Base-by-base conservation (phyloP, 2,329 filamentous ascomycete species). In the Teratosphaeria viscida region DNA sequence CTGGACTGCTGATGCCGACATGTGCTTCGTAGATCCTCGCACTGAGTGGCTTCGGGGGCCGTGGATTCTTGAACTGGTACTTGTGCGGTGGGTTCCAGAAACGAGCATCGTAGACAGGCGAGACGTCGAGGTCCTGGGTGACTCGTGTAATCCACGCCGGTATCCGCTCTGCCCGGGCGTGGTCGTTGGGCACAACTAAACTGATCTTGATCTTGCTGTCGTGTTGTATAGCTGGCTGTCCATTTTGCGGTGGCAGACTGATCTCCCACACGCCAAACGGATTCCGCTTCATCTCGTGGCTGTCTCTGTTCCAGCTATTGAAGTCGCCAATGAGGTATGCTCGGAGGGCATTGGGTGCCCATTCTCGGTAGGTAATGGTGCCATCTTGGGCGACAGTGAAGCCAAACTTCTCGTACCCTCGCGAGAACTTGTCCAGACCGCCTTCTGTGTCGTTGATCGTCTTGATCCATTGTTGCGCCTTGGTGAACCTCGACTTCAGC, bases 21-120 rank as follows among this genome's bases (percentile, higher is more conserved):
- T 99, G 94, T n/a, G 94, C 94, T 76, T 99, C 94, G 75, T 99
- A 99, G 60, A 99, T 91, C 56, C 94, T 87, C n/a, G 84, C 85
- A 68, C 91, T 96, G 60, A 80, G 74, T 1, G 94, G 94, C 79
- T 92, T 95, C 73, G 86, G 85, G 6, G 92, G 94, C 56, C 87
- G 83, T 54, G 82, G 69, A 74, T 97, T 83, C 77, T 95, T 92
- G 81, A 95, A 95, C 58, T 83, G 79, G 73, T 97, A 97, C 70
- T 78, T 84, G 70, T 95, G 85, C 2, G 91, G 90, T 37, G 94
- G 94, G 72, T 97, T 96, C 94, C 94, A 99, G 78, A 99, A 96
- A 57, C 90, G 85, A 27, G 90, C 92, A 73, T 99, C 94, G 75
- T 97, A 99, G 29, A 89, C 87, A 6, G 92, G 91, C 10, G 92